A percentile compares a stretch with the other conserved stretches of the same genome.
phyloP scores from a whole-genome alignment of 2,329 filamentous ascomycete genomes.

The Zymoseptoria brevis region DNA sequence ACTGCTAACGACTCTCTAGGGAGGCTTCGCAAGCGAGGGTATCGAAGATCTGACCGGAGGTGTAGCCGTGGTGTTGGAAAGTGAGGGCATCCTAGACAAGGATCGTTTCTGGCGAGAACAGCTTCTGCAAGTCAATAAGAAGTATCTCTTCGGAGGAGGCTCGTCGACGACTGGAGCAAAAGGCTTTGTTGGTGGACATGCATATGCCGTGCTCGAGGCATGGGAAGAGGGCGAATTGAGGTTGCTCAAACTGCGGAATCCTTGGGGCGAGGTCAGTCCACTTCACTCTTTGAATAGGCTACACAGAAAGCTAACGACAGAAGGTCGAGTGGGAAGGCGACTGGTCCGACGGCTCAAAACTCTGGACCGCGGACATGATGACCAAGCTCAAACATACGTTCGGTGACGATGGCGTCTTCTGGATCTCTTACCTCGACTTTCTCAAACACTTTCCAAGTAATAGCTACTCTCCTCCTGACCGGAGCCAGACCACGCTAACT shows the following conservation, averaged over 20 bases:
- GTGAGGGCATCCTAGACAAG: constrained; percentile 65
- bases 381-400: constrained; percentile 46
- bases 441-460: constrained; percentile 37
- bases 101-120: constrained; percentile 79
- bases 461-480: constrained; percentile 20
- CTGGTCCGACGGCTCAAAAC: constrained; percentile 74
- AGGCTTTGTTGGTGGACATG: constrained; percentile 52
- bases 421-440: constrained; percentile 53
- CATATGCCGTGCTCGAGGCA: constrained; percentile 53
- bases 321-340: constrained; percentile 63
- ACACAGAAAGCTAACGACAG: neutral
- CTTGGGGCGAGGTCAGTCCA: constrained; percentile 59
- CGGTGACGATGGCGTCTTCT: constrained; percentile 42
- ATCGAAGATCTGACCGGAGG: constrained; percentile 53
- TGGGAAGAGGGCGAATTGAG: constrained; percentile 34
- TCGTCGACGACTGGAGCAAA: constrained; percentile 28
- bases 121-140: constrained; percentile 68
- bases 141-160: constrained; percentile 70
- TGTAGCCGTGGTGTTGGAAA: constrained; percentile 60
- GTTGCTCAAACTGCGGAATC: constrained; percentile 54
- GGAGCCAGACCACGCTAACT: neutral
- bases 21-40: constrained; percentile 60
- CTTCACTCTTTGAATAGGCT: neutral
- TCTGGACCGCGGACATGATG: constrained; percentile 78
- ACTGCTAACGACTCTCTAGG: constrained; percentile 49